Evolutionary conservation across 805 yeast species (phyloP).

Genomic region (Naumovozyma dairenensis): DNA sequence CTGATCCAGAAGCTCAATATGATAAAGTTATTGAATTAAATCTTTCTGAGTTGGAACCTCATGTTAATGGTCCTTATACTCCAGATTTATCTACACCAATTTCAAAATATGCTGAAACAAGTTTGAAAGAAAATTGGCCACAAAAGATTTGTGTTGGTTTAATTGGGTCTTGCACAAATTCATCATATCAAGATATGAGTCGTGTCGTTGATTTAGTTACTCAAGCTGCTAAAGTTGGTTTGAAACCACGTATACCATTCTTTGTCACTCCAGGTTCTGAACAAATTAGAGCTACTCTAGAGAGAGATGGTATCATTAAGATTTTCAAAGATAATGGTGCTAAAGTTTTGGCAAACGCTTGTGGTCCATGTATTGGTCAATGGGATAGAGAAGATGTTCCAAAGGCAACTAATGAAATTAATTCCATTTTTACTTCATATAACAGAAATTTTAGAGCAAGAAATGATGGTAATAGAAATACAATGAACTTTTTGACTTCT

Average conservation of each 20-base stretch:
- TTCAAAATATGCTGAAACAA: conserved; percentile 65
- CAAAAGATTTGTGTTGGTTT: conserved; percentile 78
- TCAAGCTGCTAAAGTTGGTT: conserved; percentile 80
- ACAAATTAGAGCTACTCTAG: conserved; percentile 94
- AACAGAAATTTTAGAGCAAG: conserved; percentile 97
- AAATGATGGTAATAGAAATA: conserved; percentile 96
- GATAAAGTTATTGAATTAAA: conserved; percentile 89
- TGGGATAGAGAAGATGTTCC: conserved; percentile 89
- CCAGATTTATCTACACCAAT: conserved; percentile 95
- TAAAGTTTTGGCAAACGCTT: conserved; percentile 87
- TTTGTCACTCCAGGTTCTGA: conserved; percentile 98
- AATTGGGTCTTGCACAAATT: conserved; percentile 97
- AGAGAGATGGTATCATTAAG: conserved; percentile 82
- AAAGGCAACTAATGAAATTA: conserved; percentile 53
- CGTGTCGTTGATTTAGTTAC: conserved; percentile 84
- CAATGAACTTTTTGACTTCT: conserved; percentile 96
- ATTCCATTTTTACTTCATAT: conserved; percentile 92
- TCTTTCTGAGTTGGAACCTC: conserved; percentile 81
- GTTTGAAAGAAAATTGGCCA: conserved; percentile 78
- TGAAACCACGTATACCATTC: conserved; percentile 84
- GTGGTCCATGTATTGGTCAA: conserved; percentile 99
- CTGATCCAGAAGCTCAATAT: conserved; percentile 84
- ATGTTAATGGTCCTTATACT: conserved; percentile 95
- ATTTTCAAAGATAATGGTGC: conserved; percentile 85
- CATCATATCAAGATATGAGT: conserved; percentile 97